Evolutionary conservation across 148 eudicot species (phyloP), one percentile per base, ranked within the genome.

Genomic region (Diospyros lotus): DNA sequence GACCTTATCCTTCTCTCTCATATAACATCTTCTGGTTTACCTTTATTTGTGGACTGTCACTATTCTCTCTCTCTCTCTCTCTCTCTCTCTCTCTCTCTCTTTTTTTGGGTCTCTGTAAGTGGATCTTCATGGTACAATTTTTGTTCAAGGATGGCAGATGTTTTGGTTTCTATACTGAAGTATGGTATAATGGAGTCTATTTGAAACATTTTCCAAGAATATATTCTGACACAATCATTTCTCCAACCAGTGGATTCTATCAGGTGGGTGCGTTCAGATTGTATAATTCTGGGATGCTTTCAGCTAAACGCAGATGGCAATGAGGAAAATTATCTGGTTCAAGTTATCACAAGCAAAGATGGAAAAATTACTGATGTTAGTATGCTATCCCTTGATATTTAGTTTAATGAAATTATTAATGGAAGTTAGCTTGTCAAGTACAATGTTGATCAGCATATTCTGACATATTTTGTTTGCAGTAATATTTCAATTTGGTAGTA

Each of bases 211-310:
- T 53, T 71, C 69, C 55, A 14, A 54, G 28, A 18, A 1, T 40
- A 59, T 52, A 6, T 39, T 70, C 60, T 54, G 4, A 65, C 60
- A 43, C 44, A 69, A 6, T 71, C 50, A 0, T 76, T 80, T 63
- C 54, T 45, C 48, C 50, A 12, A 14, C 48, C 88, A 94, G 98
- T 94, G 78, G 95, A 94, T 82, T 81, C 87, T 77, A 83, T 94
- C 83, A 89, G 86, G 82, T 94, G 98, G 97, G 66, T 90, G 72
- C 95, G 97, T 75, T 77, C 89, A 60, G 97, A 94, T 79, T 89
- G 93, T 80, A 89, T 94, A 53, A 81, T 90, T 60, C 71, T 94
- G 13, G 98, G 97, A 66, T 89, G 89, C 79, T 82, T 89, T 80
- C 84, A 81, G 73, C 74, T 87, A 73, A 83, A 69, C 76, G 83